phyloP scores from a whole-genome alignment of 768 basidiomycete genomes.

The Lentinula detonsa region DNA sequence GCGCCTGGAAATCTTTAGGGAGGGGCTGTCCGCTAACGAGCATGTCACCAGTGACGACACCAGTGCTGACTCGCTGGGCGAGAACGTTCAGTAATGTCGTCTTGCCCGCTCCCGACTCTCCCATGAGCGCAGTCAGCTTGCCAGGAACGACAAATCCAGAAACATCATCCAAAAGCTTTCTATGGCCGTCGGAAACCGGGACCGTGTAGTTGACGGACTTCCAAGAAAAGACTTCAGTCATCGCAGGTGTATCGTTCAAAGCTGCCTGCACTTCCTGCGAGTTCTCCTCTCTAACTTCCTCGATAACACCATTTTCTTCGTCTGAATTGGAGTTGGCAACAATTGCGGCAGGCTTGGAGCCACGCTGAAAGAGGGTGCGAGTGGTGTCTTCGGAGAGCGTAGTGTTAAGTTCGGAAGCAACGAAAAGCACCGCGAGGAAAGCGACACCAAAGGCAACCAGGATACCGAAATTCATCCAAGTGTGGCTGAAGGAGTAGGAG shows the following conservation, averaged over 20 bases:
- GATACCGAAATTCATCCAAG: constrained; percentile 64
- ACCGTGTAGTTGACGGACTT: constrained; percentile 64
- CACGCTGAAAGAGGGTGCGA: constrained; percentile 58
- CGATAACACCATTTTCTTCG: constrained; percentile 21
- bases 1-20: constrained; percentile 56
- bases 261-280: constrained; percentile 20
- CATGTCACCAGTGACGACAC: constrained; percentile 44
- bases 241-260: constrained; percentile 34
- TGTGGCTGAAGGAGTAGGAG: constrained; percentile 35
- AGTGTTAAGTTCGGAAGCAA: constrained; percentile 52
- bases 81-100: constrained; percentile 57
- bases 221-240: constrained; percentile 76
- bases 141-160: constrained; percentile 81
- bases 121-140: constrained; percentile 77
- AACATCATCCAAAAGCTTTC: constrained; percentile 60
- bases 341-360: constrained; percentile 24
- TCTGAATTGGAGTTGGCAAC: constrained; percentile 9
- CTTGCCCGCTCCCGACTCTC: constrained; percentile 46
- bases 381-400: constrained; percentile 28
- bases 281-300: constrained; percentile 7
- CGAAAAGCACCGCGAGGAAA: constrained; percentile 50
- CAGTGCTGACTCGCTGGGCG: constrained; percentile 41
- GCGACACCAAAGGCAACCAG: constrained; percentile 54
- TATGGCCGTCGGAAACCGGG: constrained; percentile 37
- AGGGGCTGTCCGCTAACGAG: constrained; percentile 49